Base-by-base conservation (phyloP, 176 grass and related monocot genomes). In the Carex cristatella region DNA sequence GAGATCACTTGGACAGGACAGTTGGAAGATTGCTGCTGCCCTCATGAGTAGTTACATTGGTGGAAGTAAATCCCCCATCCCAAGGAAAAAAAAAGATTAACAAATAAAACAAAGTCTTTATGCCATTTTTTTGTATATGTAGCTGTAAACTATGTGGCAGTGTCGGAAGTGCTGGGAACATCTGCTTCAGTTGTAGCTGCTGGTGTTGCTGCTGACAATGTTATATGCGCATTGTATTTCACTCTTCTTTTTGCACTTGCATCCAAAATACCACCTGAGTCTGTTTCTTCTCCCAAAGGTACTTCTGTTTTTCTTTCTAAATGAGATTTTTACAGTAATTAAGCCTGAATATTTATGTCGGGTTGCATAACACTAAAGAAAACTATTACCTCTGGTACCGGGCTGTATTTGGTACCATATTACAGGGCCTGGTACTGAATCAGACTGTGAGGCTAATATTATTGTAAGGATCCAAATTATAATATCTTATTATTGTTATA, bases 11-110 rank as follows among this genome's bases (percentile, higher is more conserved):
- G 94, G 94, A 73, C 86, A 90, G 42, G 94, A 97, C 53, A 86
- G 89, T 87, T 97, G 94, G 94, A 97, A 97, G 86, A 86, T 97
- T 57, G 94, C 94, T 5, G 94, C 94, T 31, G 89, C 94, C 5
- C 92, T 97, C 65, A 97, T 94, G 94, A 91, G 94, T 69, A 97
- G 94, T 87, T 92, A 97, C 81, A 97, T 94, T 67, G 95, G 95
- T 51, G 95, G 92, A 91, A 85, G 92, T 97, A 87, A 87, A 16
- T 46, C 5, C 40, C 9, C 27, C 48, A n/a, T 12, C 58, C 79
- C 55, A 49, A 1, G 28, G 2, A 64, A 37, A 69, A 56, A 30
- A 56, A 86, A 7, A 10, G 10, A n/a, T 51, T 51, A 56, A 66
- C 49, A 65, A 56, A 37, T 56, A 12, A 59, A 65, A 53, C 33